A percentile compares a stretch with the other conserved stretches of the same genome.
These are phyloP conservation scores for Parietaria judaica DNA, from an alignment of 306 rosid genomes.

Conservation along the genomic window DNA sequence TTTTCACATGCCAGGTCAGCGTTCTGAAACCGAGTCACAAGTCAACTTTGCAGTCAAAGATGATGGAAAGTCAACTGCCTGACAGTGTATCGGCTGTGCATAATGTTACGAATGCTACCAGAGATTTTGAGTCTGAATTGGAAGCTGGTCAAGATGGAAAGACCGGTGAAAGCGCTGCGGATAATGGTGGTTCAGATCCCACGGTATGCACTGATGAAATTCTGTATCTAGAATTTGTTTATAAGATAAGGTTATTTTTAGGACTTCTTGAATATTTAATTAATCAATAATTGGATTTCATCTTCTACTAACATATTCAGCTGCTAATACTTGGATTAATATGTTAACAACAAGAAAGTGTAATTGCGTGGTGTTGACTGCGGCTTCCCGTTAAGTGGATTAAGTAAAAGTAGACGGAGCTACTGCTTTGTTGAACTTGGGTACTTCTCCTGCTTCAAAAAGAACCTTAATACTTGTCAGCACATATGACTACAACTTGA, in stretches of 20 bases:
- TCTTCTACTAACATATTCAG: too few species aligned
- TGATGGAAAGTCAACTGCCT: slow-evolving; percentile 45
- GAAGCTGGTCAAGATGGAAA: slow-evolving; percentile 69
- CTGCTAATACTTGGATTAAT: too few species aligned
- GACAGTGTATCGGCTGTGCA: slow-evolving; percentile 62
- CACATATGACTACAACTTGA: too few species aligned
- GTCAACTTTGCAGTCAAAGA: slow-evolving; percentile 72
- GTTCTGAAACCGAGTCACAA: slow-evolving; percentile 94
- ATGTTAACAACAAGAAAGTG: too few species aligned
- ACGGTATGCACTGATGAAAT: slow-evolving; percentile 34
- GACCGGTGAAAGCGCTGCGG: slow-evolving; percentile 59
- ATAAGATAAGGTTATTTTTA: slow-evolving; percentile 1
- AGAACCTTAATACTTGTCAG: too few species aligned
- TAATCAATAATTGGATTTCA: too few species aligned
- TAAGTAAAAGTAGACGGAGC: too few species aligned
- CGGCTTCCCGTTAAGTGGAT: too few species aligned
- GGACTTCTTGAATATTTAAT: too few species aligned
- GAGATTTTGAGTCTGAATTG: slow-evolving; percentile 64
- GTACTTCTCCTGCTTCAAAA: too few species aligned
- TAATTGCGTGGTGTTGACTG: too few species aligned
- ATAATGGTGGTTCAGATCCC: slow-evolving; percentile 46
- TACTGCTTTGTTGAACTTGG: too few species aligned
- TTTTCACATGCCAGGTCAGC: slow-evolving; percentile 41
- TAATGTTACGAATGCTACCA: slow-evolving; percentile 60
- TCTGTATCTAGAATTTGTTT: not conserved